Base-by-base conservation (phyloP, 371 early-diverging fungal genomes). In the Lichtheimia hyalospora region DNA sequence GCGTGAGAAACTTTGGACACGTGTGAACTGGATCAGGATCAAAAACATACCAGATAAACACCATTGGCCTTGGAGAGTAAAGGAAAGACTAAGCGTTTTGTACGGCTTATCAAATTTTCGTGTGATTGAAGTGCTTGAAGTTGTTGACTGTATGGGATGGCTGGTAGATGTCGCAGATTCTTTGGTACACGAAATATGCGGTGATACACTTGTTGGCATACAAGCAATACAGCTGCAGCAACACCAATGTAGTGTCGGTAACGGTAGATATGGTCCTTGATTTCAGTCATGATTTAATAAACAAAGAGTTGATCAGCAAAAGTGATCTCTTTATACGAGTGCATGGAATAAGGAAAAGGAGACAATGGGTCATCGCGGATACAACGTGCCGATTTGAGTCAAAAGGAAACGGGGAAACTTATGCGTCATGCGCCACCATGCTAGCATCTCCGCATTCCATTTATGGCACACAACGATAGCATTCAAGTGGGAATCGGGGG, bases 161-260 rank as follows among this genome's bases (percentile, higher is more conserved):
- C 43, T 8, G 63, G 63, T 1, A 62, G 41, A n/a, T 62, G 63
- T 16, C 52, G 57, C 7, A 62, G 34, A 7, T 56, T 49, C n/a
- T 44, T 24, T 27, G 63, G 63, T 5, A 62, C 53, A 6, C 24
- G 46, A 27, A 58, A 50, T 43, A 44, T 5, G 6, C 24, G 41
- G 1, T 21, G 18, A 24, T 58, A 51, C 27, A 51, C 28, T 21
- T 39, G 15, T 4, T 41, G 59, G 14, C 25, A n/a, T 14, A 46
- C 20, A 57, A 57, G 34, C n/a, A 24, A 4, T 23, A 49, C 49
- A 16, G 49, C 58, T 10, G 44, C 56, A 43, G 56, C 56, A 27
- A 55, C 41, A 27, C 56, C 24, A 25, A 55, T 55, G 42, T 55
- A 55, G 24, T 44, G 41, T 13, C 44, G 12, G 28, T 55, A 43